These are phyloP conservation scores for Nigrospora osmanthi DNA, from an alignment of 2,329 filamentous ascomycete genomes.

Conservation along the genomic window DNA sequence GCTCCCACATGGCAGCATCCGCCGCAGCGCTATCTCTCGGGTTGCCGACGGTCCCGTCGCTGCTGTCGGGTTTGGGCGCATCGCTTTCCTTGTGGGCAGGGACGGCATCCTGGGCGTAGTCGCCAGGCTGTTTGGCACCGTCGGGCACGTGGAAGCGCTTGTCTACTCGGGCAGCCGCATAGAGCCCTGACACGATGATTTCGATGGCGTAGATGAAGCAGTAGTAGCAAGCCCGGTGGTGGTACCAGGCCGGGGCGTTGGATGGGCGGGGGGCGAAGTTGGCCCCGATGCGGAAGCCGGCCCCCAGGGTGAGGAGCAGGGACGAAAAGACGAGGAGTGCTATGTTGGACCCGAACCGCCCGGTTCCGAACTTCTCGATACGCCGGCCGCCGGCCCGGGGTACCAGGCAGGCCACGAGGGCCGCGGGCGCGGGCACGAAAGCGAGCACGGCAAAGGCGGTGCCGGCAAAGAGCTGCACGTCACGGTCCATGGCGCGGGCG, in stretches of 20 bases:
- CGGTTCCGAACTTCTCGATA: constrained; percentile 45
- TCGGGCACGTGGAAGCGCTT: constrained; percentile 21
- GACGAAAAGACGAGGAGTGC: constrained; percentile 40
- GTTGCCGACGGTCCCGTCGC: not conserved
- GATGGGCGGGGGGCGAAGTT: constrained; percentile 32
- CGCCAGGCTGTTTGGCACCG: constrained; percentile 16
- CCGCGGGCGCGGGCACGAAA: constrained; percentile 22
- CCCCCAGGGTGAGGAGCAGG: constrained; percentile 45
- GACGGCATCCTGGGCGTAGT: constrained; percentile 6
- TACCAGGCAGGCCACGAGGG: constrained; percentile 2
- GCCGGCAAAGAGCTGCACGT: constrained; percentile 17
- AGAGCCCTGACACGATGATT: constrained; percentile 16
- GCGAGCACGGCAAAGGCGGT: constrained; percentile 20
- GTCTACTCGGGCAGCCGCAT: constrained; percentile 19
- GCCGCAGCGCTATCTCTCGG: too few species aligned
- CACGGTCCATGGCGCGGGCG: constrained; percentile 11
- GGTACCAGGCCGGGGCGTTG: constrained; percentile 45
- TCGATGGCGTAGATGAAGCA: constrained; percentile 56
- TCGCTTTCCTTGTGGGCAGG: too few species aligned
- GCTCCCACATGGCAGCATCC: too few species aligned
- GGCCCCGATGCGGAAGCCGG: constrained; percentile 46
- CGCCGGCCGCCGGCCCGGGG: constrained; percentile 18
- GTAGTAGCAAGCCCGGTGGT: constrained; percentile 55
- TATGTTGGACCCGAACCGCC: constrained; percentile 46
- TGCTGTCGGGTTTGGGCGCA: too few species aligned